Percentiles rank a stretch among this genome's conserved stretches.
These are phyloP conservation scores for Ascochyta fabae DNA, from an alignment of 2,329 filamentous ascomycete species.

Conservation along the genomic window DNA sequence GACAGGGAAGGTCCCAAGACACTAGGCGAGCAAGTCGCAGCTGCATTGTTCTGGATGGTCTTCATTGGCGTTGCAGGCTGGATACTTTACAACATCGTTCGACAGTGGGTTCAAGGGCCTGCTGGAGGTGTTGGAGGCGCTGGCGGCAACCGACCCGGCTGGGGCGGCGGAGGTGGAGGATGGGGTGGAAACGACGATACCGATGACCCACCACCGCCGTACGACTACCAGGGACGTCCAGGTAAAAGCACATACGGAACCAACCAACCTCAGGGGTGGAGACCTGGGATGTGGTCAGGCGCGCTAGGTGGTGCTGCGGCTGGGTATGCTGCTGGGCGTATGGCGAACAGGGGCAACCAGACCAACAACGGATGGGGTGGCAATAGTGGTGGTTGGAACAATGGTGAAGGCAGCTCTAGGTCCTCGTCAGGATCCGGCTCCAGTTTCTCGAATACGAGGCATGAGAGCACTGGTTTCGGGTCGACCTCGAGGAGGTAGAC, in stretches of 20 bases:
- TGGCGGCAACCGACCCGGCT: constrained; percentile 40
- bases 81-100: constrained; percentile 67
- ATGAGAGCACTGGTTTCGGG: constrained; percentile 76
- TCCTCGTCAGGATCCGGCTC: constrained; percentile 41
- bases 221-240: constrained; percentile 46
- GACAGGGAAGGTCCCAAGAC: constrained; percentile 49
- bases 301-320: constrained; percentile 72
- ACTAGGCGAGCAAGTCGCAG: constrained; percentile 36
- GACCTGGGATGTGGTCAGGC: constrained; percentile 77
- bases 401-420: constrained; percentile 47
- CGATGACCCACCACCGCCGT: constrained; percentile 60
- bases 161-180: constrained; percentile 51
- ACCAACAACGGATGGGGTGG: constrained; percentile 41
- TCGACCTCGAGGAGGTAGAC: constrained; percentile 61
- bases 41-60: constrained; percentile 64
- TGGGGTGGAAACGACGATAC: constrained; percentile 38
- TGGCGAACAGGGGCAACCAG: constrained; percentile 50
- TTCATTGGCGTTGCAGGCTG: constrained; percentile 66
- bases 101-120: constrained; percentile 34
- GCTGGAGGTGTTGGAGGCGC: constrained; percentile 24
- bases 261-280: constrained; percentile 59
- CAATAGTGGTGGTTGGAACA: constrained; percentile 44
- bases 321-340: constrained; percentile 66
- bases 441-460: constrained; percentile 57
- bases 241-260: constrained; percentile 29